Evolutionary conservation across 2,329 filamentous ascomycete genomes (phyloP).

Genomic region (Neodidymelliopsis sp.): DNA sequence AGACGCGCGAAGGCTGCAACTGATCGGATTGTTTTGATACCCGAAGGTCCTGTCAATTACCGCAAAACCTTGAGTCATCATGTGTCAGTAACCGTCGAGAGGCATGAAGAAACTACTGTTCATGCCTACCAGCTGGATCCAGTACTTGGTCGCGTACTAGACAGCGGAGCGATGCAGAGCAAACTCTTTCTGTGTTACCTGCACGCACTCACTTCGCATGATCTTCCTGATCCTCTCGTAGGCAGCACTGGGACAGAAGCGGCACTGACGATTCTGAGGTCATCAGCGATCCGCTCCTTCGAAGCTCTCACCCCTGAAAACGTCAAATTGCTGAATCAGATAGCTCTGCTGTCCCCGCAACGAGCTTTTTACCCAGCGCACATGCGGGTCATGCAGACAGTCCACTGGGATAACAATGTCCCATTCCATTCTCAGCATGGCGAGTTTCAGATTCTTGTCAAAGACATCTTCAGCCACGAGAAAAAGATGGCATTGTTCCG

Average conservation of each 20-base stretch:
- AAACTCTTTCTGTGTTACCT: constrained; percentile 61
- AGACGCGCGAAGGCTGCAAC: constrained; percentile 16
- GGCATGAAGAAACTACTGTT: constrained; percentile 26
- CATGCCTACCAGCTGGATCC: constrained; percentile 61
- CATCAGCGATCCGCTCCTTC: constrained; percentile 60
- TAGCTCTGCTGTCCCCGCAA: constrained; percentile 44
- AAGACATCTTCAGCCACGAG: constrained; percentile 36
- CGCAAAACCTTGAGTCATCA: constrained; percentile 8
- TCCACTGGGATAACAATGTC: constrained; percentile 53
- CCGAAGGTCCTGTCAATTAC: constrained; percentile 22
- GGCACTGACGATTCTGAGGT: constrained; percentile 58
- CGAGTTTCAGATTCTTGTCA: constrained; percentile 31
- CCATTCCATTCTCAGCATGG: constrained; percentile 44
- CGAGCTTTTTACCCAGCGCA: constrained; percentile 56
- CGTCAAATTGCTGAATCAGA: constrained; percentile 28
- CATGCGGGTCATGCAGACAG: constrained; percentile 53
- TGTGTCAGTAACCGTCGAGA: constrained; percentile 21
- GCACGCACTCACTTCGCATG: constrained; percentile 63
- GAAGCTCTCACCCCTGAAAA: constrained; percentile 40
- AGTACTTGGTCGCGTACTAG: constrained; percentile 58
- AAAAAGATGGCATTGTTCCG: constrained; percentile 25
- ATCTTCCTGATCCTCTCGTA: constrained; percentile 59
- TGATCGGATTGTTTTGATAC: constrained; percentile 51
- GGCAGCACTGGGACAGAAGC: constrained; percentile 62
- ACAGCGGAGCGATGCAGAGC: constrained; percentile 60